Evolutionary conservation across 2,329 filamentous ascomycete species (phyloP).

Genomic region (Rhynchosporium graminicola): DNA sequence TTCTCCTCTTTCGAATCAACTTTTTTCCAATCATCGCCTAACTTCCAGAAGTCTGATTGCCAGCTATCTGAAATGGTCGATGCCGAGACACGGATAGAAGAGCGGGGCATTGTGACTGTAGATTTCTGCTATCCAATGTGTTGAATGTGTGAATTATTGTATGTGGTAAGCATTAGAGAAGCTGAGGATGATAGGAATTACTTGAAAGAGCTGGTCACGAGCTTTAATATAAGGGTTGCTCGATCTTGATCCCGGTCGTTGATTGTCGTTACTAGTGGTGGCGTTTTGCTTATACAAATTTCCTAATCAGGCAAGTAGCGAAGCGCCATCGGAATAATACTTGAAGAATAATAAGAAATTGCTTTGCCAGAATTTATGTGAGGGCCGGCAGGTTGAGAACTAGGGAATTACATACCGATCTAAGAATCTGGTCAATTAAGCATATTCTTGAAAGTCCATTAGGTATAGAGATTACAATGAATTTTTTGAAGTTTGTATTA

Average conservation of each 20-base stretch:
- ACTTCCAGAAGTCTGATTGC: constrained; percentile 12
- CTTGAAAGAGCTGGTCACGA: not conserved
- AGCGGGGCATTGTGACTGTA: not conserved
- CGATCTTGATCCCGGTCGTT: not conserved
- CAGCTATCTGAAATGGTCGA: not conserved
- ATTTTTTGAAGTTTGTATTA: too few relatives aligned
- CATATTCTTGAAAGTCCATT: too few relatives aligned
- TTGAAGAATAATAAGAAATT: too few relatives aligned
- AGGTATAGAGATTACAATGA: too few relatives aligned
- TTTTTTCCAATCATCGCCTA: constrained; percentile 63
- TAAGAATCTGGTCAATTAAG: too few relatives aligned
- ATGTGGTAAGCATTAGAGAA: not conserved
- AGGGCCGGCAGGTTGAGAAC: too few relatives aligned
- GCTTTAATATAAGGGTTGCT: not conserved
- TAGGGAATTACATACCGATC: too few relatives aligned
- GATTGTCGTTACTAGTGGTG: not conserved
- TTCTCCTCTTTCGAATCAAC: constrained; percentile 67
- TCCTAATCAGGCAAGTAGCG: constrained; percentile 9
- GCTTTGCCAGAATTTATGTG: too few relatives aligned
- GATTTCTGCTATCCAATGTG: too few relatives aligned
- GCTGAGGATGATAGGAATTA: constrained; percentile 4
- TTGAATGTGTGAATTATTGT: not conserved
- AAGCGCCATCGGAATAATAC: not conserved
- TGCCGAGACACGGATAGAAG: not conserved
- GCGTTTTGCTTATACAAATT: constrained; percentile 1